Conservation (phyloP, 805 yeast species). For the Saccharomyces cerevisiae region DNA sequence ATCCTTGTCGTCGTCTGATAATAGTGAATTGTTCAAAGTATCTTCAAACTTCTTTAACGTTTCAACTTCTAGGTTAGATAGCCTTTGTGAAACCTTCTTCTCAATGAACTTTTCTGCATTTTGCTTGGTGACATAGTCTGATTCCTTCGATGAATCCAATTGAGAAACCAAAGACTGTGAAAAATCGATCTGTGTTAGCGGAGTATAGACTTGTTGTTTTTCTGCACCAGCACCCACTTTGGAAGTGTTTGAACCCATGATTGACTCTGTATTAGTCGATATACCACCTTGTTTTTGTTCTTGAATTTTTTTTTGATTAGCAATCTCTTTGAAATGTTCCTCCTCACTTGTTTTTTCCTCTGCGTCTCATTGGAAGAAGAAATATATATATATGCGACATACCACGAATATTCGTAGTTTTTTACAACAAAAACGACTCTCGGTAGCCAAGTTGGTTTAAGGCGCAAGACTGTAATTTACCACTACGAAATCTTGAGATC, state of each 20-base stretch:
- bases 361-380: not conserved
- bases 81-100: constrained; percentile 51
- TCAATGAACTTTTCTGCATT: constrained; percentile 58
- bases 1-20: constrained; percentile 27
- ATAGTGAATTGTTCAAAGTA: constrained; percentile 38
- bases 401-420: too few relatives aligned
- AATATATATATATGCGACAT: too few relatives aligned
- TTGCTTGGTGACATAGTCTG: constrained; percentile 65
- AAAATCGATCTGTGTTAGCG: constrained; percentile 60
- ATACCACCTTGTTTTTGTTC: not conserved
- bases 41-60: constrained; percentile 45
- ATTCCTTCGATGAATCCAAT: constrained; percentile 54
- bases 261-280: not conserved
- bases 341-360: not conserved
- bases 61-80: constrained; percentile 45
- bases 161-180: constrained; percentile 55
- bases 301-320: not conserved
- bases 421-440: not conserved
- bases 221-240: not conserved
- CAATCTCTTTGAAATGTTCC: not conserved
- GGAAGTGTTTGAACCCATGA: not conserved
- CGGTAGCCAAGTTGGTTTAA: constrained; percentile 9
- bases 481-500: constrained; percentile 18
- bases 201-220: constrained; percentile 45
- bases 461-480: constrained; percentile 13